Conservation (phyloP, 208 protist genomes). For the Vickermania ingenoplastis region DNA sequence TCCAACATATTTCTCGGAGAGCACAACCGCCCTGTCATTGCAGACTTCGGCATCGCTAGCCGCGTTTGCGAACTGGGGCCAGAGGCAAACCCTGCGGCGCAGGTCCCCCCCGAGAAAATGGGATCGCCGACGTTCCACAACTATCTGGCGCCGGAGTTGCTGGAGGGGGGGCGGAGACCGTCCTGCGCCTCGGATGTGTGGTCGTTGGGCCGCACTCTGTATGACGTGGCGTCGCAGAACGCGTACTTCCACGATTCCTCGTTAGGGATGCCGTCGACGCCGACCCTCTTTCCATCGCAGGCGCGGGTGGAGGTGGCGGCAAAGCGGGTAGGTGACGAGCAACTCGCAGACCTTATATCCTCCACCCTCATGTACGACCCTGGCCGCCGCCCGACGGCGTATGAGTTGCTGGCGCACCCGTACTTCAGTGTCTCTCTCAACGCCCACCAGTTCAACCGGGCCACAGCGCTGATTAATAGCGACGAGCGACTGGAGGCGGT, state of each 20-base stretch:
- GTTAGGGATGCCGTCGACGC: slow-evolving; percentile 18
- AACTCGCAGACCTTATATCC: slow-evolving; percentile 39
- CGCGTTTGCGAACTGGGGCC: too few relatives aligned
- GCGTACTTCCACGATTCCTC: slow-evolving; percentile 28
- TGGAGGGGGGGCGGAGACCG: slow-evolving; percentile 8
- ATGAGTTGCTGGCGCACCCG: slow-evolving; percentile 45
- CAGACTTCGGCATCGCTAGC: slow-evolving; percentile 81
- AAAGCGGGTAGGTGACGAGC: slow-evolving; percentile 41
- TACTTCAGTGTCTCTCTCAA: slow-evolving; percentile 39
- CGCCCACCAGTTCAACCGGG: slow-evolving; percentile 9
- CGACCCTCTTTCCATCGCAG: slow-evolving; percentile 20
- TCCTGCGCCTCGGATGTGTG: slow-evolving; percentile 47
- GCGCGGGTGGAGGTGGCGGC: slow-evolving; percentile 24
- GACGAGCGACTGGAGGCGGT: slow-evolving; percentile 52
- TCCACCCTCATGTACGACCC: slow-evolving; percentile 25
- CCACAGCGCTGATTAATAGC: slow-evolving; percentile 28
- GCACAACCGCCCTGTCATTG: slow-evolving; percentile 51
- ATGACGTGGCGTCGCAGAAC: slow-evolving; percentile 42
- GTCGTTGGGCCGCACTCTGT: slow-evolving; percentile 46
- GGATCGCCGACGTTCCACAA: too few relatives aligned
- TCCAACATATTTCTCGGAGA: slow-evolving; percentile 61
- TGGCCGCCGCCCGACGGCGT: slow-evolving; percentile 18
- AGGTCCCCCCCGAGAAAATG: too few relatives aligned
- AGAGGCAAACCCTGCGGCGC: too few relatives aligned
- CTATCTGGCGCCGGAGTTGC: slow-evolving; percentile 66